These are phyloP conservation scores for Chaetomiaceae sp. DNA, from an alignment of 2,329 filamentous ascomycete genomes.

Conservation along the genomic window DNA sequence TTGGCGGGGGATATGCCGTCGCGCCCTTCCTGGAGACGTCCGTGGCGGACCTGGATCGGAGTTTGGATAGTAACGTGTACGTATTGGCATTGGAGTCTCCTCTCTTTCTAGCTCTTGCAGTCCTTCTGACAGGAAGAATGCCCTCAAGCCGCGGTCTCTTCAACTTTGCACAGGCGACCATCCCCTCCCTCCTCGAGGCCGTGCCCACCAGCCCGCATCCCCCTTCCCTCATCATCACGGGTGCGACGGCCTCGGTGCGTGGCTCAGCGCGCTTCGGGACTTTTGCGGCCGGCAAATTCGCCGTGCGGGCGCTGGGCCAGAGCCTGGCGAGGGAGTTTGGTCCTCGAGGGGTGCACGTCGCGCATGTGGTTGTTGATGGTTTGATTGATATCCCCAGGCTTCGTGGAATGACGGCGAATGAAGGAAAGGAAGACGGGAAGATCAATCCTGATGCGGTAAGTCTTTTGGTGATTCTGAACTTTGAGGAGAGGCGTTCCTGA, in stretches of 20 bases:
- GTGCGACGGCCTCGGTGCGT: slow-evolving; percentile 75
- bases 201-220: slow-evolving; percentile 53
- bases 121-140: no score
- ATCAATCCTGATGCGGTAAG: slow-evolving; percentile 70
- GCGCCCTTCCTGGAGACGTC: slow-evolving; percentile 58
- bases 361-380: slow-evolving; percentile 78
- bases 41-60: slow-evolving; percentile 45
- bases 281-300: slow-evolving; percentile 80
- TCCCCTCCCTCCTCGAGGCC: slow-evolving; percentile 67
- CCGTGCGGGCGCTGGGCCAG: slow-evolving; percentile 67
- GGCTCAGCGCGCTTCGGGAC: slow-evolving; percentile 64
- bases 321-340: slow-evolving; percentile 79
- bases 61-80: slow-evolving; percentile 47
- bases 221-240: slow-evolving; percentile 79
- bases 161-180: slow-evolving; percentile 65
- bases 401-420: slow-evolving; percentile 46
- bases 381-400: slow-evolving; percentile 76
- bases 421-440: slow-evolving; percentile 54
- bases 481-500: background rate
- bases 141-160: slow-evolving; percentile 60
- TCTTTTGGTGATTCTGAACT: slow-evolving; percentile 21
- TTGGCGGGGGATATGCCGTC: slow-evolving; percentile 46
- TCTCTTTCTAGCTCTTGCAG: no score
- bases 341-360: slow-evolving; percentile 77
- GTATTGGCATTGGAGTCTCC: no score